Percentiles rank a stretch among this genome's conserved stretches.
phyloP scores from a whole-genome alignment of 192 early-diverging fungal genomes.

The Coemansia sp. region DNA sequence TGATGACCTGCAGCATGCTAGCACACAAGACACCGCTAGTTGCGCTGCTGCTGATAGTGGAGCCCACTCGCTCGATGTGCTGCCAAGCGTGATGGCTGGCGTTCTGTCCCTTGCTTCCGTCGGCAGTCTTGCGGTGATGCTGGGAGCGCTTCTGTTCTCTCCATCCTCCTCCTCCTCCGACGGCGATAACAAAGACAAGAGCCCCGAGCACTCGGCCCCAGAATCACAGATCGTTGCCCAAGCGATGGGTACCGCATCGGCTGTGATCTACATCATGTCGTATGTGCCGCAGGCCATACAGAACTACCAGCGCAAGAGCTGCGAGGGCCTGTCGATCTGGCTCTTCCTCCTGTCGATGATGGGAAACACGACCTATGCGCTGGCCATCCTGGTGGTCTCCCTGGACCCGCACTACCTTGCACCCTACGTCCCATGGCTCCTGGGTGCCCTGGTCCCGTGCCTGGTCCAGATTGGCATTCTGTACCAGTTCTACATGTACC shows the following conservation, averaged over 20 bases:
- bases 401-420: constrained; percentile 63
- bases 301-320: constrained; percentile 70
- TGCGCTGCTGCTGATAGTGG: background rate
- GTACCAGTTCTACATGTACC: constrained; percentile 67
- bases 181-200: background rate
- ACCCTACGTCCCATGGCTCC: constrained; percentile 71
- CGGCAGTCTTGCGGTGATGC: constrained; percentile 27
- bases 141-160: constrained; percentile 20
- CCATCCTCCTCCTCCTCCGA: background rate
- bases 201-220: constrained; percentile 12
- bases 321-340: constrained; percentile 76
- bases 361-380: constrained; percentile 64
- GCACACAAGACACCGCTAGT: background rate
- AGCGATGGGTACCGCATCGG: constrained; percentile 43
- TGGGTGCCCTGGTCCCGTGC: constrained; percentile 72
- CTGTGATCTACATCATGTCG: constrained; percentile 53
- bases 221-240: constrained; percentile 39
- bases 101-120: constrained; percentile 32
- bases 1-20: background rate
- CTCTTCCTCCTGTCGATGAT: constrained; percentile 79
- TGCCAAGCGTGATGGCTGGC: constrained; percentile 20
- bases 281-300: constrained; percentile 80
- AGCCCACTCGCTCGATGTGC: background rate
- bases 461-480: constrained; percentile 75
- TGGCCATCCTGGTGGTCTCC: constrained; percentile 79